Conservation (phyloP, 495 filamentous ascomycete species). For the Umbilicaria muhlenbergii region DNA sequence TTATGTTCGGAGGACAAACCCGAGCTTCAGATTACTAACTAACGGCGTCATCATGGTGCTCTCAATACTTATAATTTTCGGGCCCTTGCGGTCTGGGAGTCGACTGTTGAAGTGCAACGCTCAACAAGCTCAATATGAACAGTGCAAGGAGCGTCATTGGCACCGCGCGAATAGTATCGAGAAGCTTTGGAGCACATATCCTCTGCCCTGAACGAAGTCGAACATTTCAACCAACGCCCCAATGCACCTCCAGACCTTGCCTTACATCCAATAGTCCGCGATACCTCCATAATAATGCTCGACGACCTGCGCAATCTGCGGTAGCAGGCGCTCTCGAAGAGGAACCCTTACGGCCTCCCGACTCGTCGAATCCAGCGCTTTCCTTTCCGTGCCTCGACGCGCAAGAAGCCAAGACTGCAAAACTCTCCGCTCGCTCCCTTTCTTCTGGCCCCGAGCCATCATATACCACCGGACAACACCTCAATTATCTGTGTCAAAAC, state of each 20-base stretch:
- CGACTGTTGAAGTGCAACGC: not conserved
- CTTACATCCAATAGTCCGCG: not conserved
- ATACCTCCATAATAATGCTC: constrained; percentile 14
- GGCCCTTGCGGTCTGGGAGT: not conserved
- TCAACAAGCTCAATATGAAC: not conserved
- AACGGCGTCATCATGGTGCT: not conserved
- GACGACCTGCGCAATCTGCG: constrained; percentile 18
- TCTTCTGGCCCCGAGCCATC: constrained; percentile 78
- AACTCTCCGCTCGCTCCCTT: constrained; percentile 55
- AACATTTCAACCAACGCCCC: constrained; percentile 8
- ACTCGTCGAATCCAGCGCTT: constrained; percentile 75
- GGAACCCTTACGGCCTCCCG: constrained; percentile 4
- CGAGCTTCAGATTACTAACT: not conserved
- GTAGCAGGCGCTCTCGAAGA: constrained; percentile 11
- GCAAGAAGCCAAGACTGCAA: constrained; percentile 67
- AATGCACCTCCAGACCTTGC: constrained; percentile 2
- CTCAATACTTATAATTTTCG: not conserved
- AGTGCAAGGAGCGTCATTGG: not conserved
- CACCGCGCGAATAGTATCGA: not conserved
- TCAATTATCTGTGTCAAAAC: constrained; percentile 52
- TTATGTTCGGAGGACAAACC: too few relatives aligned
- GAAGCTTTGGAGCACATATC: not conserved
- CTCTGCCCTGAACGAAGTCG: constrained; percentile 3
- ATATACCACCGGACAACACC: constrained; percentile 76
- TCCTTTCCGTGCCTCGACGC: constrained; percentile 92